phyloP scores from a whole-genome alignment of 345 rosid genomes.

The Citrus glauca region DNA sequence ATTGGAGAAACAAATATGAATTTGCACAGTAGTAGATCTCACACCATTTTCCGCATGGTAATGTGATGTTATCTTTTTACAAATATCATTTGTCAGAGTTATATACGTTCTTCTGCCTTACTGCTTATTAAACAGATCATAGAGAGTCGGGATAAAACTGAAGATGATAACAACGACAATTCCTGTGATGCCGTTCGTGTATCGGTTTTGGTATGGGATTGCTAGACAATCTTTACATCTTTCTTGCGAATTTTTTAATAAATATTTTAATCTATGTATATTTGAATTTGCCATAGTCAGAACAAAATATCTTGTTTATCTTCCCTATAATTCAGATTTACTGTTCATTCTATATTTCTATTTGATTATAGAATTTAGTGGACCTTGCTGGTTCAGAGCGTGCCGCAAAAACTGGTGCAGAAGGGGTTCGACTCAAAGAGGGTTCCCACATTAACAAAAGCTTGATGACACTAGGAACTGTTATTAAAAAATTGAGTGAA shows the following conservation, averaged over 20 bases:
- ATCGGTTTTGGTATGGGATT: conserved; percentile 71
- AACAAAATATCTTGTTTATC: conserved; percentile 3
- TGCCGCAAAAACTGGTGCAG: conserved; percentile 98
- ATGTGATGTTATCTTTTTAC: conserved; percentile 7
- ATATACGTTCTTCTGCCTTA: conserved; percentile 13
- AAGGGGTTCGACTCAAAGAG: conserved; percentile 92
- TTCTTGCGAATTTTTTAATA: neutral
- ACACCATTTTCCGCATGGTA: conserved; percentile 98
- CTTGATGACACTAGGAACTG: conserved; percentile 92
- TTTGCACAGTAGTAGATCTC: conserved; percentile 84
- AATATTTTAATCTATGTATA: neutral
- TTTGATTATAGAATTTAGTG: conserved; percentile 67
- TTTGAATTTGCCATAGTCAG: neutral
- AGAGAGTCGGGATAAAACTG: conserved; percentile 86
- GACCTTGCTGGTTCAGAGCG: conserved; percentile 99
- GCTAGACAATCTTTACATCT: neutral
- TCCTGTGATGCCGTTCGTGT: conserved; percentile 94
- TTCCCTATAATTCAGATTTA: neutral
- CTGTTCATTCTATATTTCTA: conserved; percentile 4
- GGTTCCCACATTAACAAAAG: conserved; percentile 96
- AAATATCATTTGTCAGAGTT: neutral
- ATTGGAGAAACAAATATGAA: conserved; percentile 98
- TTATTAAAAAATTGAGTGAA: conserved; percentile 87
- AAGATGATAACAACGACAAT: conserved; percentile 49
- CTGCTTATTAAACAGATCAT: conserved; percentile 51